phyloP scores from a whole-genome alignment of 495 filamentous ascomycete genomes.

The Aspergillus indologenus region DNA sequence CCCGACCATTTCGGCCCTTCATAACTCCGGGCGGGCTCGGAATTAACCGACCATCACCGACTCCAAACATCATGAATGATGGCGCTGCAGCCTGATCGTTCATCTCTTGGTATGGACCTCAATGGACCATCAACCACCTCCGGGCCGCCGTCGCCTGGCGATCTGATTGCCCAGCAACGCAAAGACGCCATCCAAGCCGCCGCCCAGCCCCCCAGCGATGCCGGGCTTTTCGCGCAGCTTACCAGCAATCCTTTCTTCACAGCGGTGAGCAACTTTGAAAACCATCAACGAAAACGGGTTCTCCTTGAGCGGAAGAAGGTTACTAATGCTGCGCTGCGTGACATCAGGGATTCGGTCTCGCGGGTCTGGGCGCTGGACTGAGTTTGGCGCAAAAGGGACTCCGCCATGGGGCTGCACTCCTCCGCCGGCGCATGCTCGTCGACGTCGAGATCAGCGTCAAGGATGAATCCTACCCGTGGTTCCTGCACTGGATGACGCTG shows the following conservation, averaged over 20 bases:
- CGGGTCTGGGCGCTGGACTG: slow-evolving; percentile 73
- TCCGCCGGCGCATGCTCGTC: slow-evolving; percentile 84
- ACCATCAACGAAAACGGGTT: background rate
- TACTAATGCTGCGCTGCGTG: background rate
- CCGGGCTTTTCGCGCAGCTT: slow-evolving; percentile 51
- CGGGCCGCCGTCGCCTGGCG: slow-evolving; percentile 33
- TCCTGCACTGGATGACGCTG: slow-evolving; percentile 87
- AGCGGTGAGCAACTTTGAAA: slow-evolving; percentile 42
- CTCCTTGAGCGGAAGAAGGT: background rate
- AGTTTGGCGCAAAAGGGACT: slow-evolving; percentile 71
- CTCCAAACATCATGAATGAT: background rate
- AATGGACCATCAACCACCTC: slow-evolving; percentile 33
- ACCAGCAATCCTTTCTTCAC: slow-evolving; percentile 69
- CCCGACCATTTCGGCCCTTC: slow-evolving; percentile 27
- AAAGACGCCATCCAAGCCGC: slow-evolving; percentile 32
- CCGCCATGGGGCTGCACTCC: slow-evolving; percentile 63
- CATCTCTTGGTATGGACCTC: slow-evolving; percentile 37
- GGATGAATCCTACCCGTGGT: slow-evolving; percentile 91
- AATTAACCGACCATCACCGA: background rate
- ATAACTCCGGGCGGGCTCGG: slow-evolving; percentile 28
- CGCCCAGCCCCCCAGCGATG: slow-evolving; percentile 35
- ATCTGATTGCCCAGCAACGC: slow-evolving; percentile 40
- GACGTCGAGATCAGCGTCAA: slow-evolving; percentile 92
- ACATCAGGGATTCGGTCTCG: slow-evolving; percentile 73
- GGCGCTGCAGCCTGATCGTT: slow-evolving; percentile 3